Base-by-base conservation (phyloP, 2,329 filamentous ascomycete genomes). In the Verticillium dahliae region DNA sequence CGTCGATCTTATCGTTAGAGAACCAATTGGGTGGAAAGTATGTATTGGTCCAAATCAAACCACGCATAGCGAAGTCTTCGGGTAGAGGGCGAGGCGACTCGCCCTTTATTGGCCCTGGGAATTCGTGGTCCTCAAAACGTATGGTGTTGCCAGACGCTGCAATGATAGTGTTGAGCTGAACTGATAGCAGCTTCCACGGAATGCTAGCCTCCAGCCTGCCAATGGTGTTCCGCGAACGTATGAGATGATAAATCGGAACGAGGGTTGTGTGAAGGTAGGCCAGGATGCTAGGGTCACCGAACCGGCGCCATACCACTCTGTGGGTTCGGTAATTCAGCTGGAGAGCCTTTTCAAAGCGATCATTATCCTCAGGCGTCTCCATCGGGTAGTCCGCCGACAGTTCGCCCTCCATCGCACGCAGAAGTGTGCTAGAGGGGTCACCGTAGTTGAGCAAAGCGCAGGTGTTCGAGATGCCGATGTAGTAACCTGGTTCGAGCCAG, bases 61-160 rank as follows among this genome's bases (percentile, higher is more conserved):
- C 89, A 1, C 87, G 79, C 61, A 91, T 80, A 0, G 83, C 79
- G 65, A 85, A 90, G 63, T 92, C 90, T 57, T 92, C 90, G 0
- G 88, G 87, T 0, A 92, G 70, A 0, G 89, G 88, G 1, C 80
- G 76, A 1, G 78, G 78, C 0, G 78, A 70, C 1, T 74, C 73
- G 35, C 77, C 72, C 45, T 75, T 76, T 1, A 76, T 77, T 2
- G 76, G 75, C 1, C 73, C 69, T 0, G 84, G 83, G 61, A 90
- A 86, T 0, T 73, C 68, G 1, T 69, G 71, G 35, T 69, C 75
- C 37, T 75, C 73, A 11, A 61, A 56, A 3, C 56, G 54, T 10
- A 27, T 11, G 14, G 27, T 33, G 39, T 14, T 58, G 3, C 59
- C 56, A 1, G 27, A 38, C 1, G 41, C n/a, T 2, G 35, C 31